Evolutionary conservation across 164 flowering plant species (phyloP), one percentile per base, ranked within the genome.

Genomic region (Taxillus chinensis): DNA sequence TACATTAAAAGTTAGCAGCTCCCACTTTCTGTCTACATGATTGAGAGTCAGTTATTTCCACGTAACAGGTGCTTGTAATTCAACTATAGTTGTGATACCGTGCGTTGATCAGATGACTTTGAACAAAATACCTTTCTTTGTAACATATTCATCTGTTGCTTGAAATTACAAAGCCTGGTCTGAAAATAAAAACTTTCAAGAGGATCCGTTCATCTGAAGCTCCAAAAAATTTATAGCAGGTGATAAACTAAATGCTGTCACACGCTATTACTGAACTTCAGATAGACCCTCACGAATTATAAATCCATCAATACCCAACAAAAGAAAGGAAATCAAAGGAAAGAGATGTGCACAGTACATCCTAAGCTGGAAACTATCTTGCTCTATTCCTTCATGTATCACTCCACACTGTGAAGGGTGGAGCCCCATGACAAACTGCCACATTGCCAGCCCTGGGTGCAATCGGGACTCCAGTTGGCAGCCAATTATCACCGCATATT

Each of bases 371-470:
- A 27, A 27, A 27, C 1, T 27, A 27, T 27, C 2, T 27, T 27
- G 27, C 27, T 59, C 51, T 54, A 16, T 7, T 4, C 38, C 60
- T 3, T 54, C 57, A 81, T 27, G 82, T 62, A 53, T 86, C 89
- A 68, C 81, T 83, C 92, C 89, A 84, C 2, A 81, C 82, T 0
- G 83, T 75, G 73, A 81, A 84, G 16, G 78, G 57, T 7, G 79
- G 84, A 40, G 80, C 71, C 53, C 77, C 85, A 57, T 73, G 80
- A 56, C 83, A 74, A 39, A 75, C 70, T 0, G 80, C 78, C 65
- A 75, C 59, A 61, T 41, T 71, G 62, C 45, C 75, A 3, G 84
- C 43, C 70, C 80, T 75, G 13, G 74, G 78, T 1, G 73, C 73
- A 0, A 77, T 55, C 39, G 80, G 90, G 45, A 83, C 77, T 6